These are phyloP conservation scores for Phytopythium vexans DNA, from an alignment of 352 stramenopile species.

Conservation along the genomic window DNA sequence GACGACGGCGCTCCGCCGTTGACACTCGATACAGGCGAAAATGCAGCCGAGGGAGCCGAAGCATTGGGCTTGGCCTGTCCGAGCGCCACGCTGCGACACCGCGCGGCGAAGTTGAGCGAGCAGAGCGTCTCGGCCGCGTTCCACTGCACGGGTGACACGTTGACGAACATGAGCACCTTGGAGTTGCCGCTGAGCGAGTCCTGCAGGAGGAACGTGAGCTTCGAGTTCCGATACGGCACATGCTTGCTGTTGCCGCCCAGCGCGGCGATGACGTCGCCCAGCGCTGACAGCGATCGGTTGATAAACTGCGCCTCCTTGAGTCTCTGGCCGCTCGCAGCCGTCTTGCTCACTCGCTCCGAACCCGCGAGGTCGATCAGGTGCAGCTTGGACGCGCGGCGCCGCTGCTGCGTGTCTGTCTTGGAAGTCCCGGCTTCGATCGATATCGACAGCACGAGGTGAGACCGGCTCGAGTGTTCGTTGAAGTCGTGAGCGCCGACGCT, in stretches of 20 bases:
- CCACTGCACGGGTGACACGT: constrained; percentile 86
- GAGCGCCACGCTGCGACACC: constrained; percentile 86
- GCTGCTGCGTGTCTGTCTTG: constrained; percentile 31
- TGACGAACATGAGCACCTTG: constrained; percentile 87
- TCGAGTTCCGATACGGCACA: constrained; percentile 96
- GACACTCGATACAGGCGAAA: constrained; percentile 2
- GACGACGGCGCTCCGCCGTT: constrained; percentile 19
- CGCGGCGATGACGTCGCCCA: constrained; percentile 95
- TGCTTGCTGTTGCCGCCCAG: constrained; percentile 87
- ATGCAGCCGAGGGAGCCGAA: constrained; percentile 7
- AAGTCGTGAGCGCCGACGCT: constrained; percentile 89
- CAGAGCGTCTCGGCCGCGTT: constrained; percentile 88
- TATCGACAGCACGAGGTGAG: constrained; percentile 90
- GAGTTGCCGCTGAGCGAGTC: constrained; percentile 79
- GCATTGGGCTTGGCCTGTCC: constrained; percentile 71
- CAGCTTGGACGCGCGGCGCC: constrained; percentile 59
- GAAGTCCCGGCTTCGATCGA: constrained; percentile 48
- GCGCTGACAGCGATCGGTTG: constrained; percentile 92
- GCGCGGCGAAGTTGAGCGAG: constrained; percentile 89
- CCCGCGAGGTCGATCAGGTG: constrained; percentile 90
- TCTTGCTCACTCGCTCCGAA: constrained; percentile 88
- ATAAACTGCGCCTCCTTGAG: constrained; percentile 97
- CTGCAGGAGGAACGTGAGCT: constrained; percentile 90
- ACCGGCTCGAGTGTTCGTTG: constrained; percentile 91
- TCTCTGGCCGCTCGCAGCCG: constrained; percentile 86